Evolutionary conservation across 345 rosid species (phyloP).

Genomic region (Litchi chinensis): DNA sequence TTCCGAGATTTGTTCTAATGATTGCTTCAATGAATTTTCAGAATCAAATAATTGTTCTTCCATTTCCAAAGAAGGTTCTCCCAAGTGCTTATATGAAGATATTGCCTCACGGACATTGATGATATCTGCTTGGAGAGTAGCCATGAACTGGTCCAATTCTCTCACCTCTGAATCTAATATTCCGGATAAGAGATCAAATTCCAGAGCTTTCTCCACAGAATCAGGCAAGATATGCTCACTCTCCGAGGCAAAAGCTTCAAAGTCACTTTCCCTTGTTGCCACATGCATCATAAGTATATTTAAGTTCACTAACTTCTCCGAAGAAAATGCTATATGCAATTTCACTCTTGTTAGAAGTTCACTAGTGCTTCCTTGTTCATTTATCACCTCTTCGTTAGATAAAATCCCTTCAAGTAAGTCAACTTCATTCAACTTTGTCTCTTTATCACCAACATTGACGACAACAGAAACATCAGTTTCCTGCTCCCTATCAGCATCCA

Average conservation of each 20-base stretch:
- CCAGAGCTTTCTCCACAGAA: constrained; percentile 57
- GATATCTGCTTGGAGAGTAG: constrained; percentile 40
- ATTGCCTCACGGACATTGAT: constrained; percentile 38
- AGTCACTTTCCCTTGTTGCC: constrained; percentile 69
- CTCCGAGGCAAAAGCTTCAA: constrained; percentile 55
- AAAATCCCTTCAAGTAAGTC: constrained; percentile 45
- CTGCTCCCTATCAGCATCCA: constrained; percentile 47
- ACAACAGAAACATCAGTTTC: constrained; percentile 45
- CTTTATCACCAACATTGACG: constrained; percentile 51
- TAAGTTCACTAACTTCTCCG: constrained; percentile 79
- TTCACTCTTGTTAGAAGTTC: constrained; percentile 62
- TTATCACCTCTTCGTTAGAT: constrained; percentile 48
- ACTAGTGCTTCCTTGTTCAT: constrained; percentile 42
- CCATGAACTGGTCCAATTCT: constrained; percentile 55
- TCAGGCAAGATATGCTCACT: constrained; percentile 31
- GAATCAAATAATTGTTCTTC: constrained; percentile 64
- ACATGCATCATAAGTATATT: constrained; percentile 74
- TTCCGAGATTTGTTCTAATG: constrained; percentile 60
- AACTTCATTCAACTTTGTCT: constrained; percentile 51
- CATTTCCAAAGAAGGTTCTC: constrained; percentile 46
- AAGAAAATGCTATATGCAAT: constrained; percentile 68
- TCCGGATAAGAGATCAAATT: constrained; percentile 70
- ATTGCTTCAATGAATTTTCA: constrained; percentile 57
- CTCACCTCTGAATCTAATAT: constrained; percentile 66
- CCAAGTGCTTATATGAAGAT: constrained; percentile 50